Evolutionary conservation across 805 yeast genomes (phyloP).

Genomic region (Yarrowia sp.): DNA sequence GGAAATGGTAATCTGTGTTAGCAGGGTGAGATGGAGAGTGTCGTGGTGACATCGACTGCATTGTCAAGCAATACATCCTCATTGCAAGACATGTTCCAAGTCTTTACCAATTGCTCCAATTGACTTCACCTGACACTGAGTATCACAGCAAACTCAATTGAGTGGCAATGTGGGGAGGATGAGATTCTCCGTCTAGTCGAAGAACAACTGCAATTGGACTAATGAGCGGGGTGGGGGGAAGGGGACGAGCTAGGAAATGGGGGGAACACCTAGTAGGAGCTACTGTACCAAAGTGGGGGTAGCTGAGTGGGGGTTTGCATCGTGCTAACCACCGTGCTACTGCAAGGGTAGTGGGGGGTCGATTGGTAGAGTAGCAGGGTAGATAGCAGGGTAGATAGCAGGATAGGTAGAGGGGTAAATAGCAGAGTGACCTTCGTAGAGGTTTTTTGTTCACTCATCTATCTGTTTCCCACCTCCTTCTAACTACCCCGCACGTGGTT

Average conservation of each 20-base stretch:
- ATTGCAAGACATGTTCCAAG: no score
- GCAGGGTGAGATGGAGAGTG: no score
- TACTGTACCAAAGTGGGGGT: background rate
- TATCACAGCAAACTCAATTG: slow-evolving; percentile 22
- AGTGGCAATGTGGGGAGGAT: background rate
- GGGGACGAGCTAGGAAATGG: background rate
- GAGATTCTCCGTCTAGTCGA: background rate
- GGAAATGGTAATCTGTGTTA: slow-evolving; percentile 48
- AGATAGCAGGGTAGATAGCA: no score
- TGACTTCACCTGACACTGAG: slow-evolving; percentile 23
- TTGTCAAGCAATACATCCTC: no score
- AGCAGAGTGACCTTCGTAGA: no score
- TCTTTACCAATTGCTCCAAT: background rate
- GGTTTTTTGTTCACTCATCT: no score
- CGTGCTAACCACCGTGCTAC: background rate
- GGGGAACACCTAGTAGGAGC: background rate
- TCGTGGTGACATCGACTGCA: no score
- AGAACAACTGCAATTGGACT: background rate
- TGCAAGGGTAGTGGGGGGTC: slow-evolving; percentile 10
- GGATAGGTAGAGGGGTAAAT: no score
- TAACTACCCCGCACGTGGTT: no score
- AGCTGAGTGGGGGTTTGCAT: background rate
- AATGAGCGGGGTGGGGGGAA: background rate
- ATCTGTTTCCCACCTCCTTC: no score
- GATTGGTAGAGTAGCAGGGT: background rate